A percentile compares a stretch with the other conserved stretches of the same genome.
Conservation (phyloP, 2,329 filamentous ascomycete genomes). For the Alternaria consortialis region DNA sequence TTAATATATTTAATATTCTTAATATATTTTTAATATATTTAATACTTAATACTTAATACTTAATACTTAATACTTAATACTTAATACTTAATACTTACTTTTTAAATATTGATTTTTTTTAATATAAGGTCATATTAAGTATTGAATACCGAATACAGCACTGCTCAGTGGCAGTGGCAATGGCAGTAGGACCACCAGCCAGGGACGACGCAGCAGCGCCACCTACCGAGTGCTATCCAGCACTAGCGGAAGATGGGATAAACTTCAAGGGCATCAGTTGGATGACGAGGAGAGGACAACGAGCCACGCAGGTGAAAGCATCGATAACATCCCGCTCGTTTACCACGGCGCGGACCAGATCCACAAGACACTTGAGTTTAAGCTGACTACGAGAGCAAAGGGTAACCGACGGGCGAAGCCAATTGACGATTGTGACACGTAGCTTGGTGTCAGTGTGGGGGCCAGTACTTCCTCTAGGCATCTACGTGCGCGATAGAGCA, state of each 20-base stretch:
- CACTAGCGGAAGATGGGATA: neutral
- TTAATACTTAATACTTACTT: too few relatives aligned
- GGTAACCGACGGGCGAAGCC: neutral
- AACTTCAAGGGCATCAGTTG: neutral
- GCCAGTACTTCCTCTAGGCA: neutral
- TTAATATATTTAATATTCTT: too few relatives aligned
- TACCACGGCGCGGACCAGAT: conserved; percentile 2
- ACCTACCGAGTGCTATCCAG: neutral
- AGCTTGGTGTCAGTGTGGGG: neutral
- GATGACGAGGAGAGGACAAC: neutral
- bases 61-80: too few relatives aligned
- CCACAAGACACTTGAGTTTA: conserved; percentile 1
- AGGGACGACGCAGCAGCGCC: neutral
- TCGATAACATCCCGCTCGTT: conserved; percentile 3
- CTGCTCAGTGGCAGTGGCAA: neutral
- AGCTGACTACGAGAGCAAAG: neutral
- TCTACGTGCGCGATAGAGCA: neutral
- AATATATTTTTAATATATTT: too few relatives aligned
- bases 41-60: too few relatives aligned
- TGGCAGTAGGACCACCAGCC: neutral
- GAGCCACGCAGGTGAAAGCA: neutral
- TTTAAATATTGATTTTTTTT: too few relatives aligned
- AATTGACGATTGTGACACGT: neutral
- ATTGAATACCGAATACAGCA: too few relatives aligned
- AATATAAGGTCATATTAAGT: too few relatives aligned